Evolutionary conservation across 352 stramenopile species (phyloP).

Genomic region (Pythium periplocum): DNA sequence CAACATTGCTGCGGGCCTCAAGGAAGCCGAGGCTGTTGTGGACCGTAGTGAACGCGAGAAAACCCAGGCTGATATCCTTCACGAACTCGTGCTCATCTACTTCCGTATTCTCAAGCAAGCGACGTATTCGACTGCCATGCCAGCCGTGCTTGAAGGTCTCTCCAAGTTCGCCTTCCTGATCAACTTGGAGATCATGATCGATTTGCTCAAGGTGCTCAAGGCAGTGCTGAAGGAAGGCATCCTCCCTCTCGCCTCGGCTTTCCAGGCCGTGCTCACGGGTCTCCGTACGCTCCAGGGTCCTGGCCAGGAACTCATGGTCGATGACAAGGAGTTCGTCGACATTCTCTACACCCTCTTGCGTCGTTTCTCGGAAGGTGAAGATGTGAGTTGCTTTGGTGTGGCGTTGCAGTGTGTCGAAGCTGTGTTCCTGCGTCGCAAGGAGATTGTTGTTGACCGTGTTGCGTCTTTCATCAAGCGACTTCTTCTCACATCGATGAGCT

Average conservation of each 20-base stretch:
- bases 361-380: conserved; percentile 59
- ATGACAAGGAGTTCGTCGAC: conserved; percentile 95
- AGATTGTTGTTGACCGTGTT: conserved; percentile 92
- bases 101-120: conserved; percentile 95
- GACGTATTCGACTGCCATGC: conserved; percentile 85
- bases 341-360: conserved; percentile 90
- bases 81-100: conserved; percentile 95
- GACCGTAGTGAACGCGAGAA: conserved; percentile 91
- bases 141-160: conserved; percentile 89
- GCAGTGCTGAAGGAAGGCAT: conserved; percentile 82
- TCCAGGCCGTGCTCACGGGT: conserved; percentile 89
- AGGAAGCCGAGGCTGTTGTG: conserved; percentile 93
- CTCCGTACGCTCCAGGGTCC: conserved; percentile 92
- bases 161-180: conserved; percentile 96
- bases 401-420: conserved; percentile 89
- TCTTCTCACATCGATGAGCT: conserved; percentile 84
- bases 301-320: conserved; percentile 93
- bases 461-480: conserved; percentile 95
- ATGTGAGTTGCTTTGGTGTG: conserved; percentile 55
- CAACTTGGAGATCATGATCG: conserved; percentile 97
- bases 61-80: conserved; percentile 92
- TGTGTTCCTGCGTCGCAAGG: conserved; percentile 92
- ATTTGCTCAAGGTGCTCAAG: conserved; percentile 95
- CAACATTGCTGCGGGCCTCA: conserved; percentile 88
- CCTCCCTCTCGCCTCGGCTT: conserved; percentile 52